Percentiles rank a stretch among this genome's conserved stretches.
Conservation (phyloP, 73 alveolate species). For the Paramecium octaurelia region DNA sequence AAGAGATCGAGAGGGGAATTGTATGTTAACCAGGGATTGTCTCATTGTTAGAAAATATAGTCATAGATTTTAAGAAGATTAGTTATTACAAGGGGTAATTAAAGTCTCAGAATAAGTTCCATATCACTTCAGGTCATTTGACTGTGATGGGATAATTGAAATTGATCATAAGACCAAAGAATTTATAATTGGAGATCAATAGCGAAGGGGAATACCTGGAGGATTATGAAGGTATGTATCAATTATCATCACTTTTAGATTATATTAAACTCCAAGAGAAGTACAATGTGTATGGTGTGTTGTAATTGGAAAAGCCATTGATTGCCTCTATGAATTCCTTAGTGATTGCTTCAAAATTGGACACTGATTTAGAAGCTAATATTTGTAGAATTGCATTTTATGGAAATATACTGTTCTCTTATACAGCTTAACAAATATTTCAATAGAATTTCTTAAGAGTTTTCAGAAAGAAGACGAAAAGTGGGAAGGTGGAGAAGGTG, state of each 20-base stretch:
- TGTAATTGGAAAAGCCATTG: slow-evolving; percentile 84
- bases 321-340: slow-evolving; percentile 77
- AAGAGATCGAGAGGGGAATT: slow-evolving; percentile 94
- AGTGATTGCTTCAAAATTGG: slow-evolving; percentile 85
- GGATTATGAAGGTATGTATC: slow-evolving; percentile 47
- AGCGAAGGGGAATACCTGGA: slow-evolving; percentile 65
- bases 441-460: slow-evolving; percentile 67
- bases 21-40: slow-evolving; percentile 81
- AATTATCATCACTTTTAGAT: neutral
- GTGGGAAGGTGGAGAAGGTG: slow-evolving; percentile 87
- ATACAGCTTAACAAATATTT: slow-evolving; percentile 51
- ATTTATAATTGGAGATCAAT: slow-evolving; percentile 58
- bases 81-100: slow-evolving; percentile 85
- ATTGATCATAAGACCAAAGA: slow-evolving; percentile 61
- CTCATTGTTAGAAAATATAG: slow-evolving; percentile 41
- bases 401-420: slow-evolving; percentile 68
- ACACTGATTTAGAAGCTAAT: slow-evolving; percentile 86
- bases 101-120: slow-evolving; percentile 81
- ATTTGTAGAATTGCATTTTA: slow-evolving; percentile 92
- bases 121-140: slow-evolving; percentile 84
- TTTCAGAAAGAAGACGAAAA: slow-evolving; percentile 82
- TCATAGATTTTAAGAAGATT: slow-evolving; percentile 78
- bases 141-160: slow-evolving; percentile 78
- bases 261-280: slow-evolving; percentile 46
- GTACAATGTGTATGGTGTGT: slow-evolving; percentile 74